Conservation (phyloP, 2,329 filamentous ascomycete species). For the Colletotrichum navitas region DNA sequence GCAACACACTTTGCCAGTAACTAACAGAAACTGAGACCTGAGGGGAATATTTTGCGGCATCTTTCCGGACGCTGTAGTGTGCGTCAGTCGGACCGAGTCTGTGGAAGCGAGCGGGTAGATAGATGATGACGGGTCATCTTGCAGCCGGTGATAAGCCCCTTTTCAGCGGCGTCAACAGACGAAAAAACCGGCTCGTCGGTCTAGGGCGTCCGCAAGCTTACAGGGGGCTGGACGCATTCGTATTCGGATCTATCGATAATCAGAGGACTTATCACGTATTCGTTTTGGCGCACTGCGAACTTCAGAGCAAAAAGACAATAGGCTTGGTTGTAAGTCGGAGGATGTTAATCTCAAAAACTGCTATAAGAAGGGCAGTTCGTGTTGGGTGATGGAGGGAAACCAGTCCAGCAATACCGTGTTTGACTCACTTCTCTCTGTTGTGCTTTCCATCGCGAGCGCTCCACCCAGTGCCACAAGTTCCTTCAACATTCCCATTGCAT, state of each 20-base stretch:
- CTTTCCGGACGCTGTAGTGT: neutral
- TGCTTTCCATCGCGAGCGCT: neutral
- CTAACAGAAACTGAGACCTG: no score
- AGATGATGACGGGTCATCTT: neutral
- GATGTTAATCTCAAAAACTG: no score
- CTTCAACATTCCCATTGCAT: no score
- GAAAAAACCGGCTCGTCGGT: rapidly evolving
- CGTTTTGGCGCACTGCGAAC: neutral
- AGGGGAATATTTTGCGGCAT: neutral
- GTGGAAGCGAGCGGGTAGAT: neutral
- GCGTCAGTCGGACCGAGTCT: neutral
- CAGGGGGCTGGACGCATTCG: conserved; percentile 23
- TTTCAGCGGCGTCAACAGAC: neutral
- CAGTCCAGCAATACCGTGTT: neutral
- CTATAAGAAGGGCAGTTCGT: neutral
- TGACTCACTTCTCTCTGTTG: neutral
- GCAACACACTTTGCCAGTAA: neutral
- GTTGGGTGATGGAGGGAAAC: neutral
- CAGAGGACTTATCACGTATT: conserved; percentile 28
- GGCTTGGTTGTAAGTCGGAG: neutral
- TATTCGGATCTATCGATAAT: conserved; percentile 20
- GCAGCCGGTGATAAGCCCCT: neutral
- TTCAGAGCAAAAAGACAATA: neutral
- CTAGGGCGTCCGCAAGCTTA: no score
- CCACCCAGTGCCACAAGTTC: neutral